Base-by-base conservation (phyloP, 257 asterid genomes). In the Phtheirospermum japonicum region DNA sequence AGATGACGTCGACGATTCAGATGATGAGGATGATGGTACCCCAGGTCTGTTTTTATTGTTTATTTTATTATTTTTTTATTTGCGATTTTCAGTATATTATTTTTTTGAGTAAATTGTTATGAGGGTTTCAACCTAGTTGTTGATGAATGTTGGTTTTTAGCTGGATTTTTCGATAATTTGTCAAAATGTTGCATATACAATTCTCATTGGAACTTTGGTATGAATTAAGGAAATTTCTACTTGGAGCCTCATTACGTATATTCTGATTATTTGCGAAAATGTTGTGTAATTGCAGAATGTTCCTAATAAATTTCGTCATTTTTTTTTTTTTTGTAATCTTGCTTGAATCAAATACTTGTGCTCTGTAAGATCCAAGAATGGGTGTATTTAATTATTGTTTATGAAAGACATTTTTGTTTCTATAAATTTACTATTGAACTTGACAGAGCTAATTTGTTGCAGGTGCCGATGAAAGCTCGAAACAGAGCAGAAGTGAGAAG, bases 401-500 rank as follows among this genome's bases (percentile, higher is more conserved):
- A 12, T 40, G 17, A 10, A 36, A 11, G 0, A 11, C 14, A 4
- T 4, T 10, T 39, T 2, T 5, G 14, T 11, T 42, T 42, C 1
- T 12, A 13, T 4, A 12, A 2, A 6, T 42, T 42, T 42, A 7
- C 2, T 10, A 40, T n/a, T 40, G 6, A 4, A 40, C 48, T 10
- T 40, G 16, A 40, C 48, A 10, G 4, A 12, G 49, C 4, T 42
- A 42, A 10, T 6, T 42, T 42, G 2, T 12, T 9, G 16, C 80
- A 90, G 91, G 80, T 62, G 71, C 71, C 11, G 80, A 52, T 33
- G 95, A 75, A 52, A 68, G 88, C 63, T 84, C 89, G 26, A 90
- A 88, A 79, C 96, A 90, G 77, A 90, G 96, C 85, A 76, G 96
- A 67, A 90, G 96, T 55, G 98, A 90, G 94, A 90, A 90, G 77